Percentiles rank a stretch among this genome's conserved stretches.
Conservation (phyloP, 345 rosid genomes). For the Clausena lansium region DNA sequence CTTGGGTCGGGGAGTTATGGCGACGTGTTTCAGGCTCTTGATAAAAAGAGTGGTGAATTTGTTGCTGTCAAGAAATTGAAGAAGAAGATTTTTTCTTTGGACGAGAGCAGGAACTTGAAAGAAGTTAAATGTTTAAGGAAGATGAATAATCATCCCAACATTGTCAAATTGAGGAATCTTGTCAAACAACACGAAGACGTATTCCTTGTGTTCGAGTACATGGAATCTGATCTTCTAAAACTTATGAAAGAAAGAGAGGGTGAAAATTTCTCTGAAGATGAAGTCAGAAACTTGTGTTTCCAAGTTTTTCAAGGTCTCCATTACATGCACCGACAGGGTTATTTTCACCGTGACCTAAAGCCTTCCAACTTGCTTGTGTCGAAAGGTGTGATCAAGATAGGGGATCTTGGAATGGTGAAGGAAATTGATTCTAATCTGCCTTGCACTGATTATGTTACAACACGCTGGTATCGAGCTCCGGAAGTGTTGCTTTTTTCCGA, state of each 20-base stretch:
- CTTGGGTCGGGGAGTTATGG: slow-evolving; percentile 1
- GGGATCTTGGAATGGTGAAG: too few relatives aligned
- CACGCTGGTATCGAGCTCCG: slow-evolving; percentile 54
- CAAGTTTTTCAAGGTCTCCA: slow-evolving; percentile 15
- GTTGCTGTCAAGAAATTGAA: slow-evolving; percentile 4
- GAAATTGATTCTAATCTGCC: too few relatives aligned
- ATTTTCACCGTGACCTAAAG: slow-evolving; percentile 51
- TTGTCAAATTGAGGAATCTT: slow-evolving; percentile 47
- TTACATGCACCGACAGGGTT: slow-evolving; percentile 42
- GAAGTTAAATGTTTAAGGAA: slow-evolving; percentile 38
- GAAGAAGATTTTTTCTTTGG: slow-evolving; percentile 23
- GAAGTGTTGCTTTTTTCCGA: slow-evolving; percentile 38
- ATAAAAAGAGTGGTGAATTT: neutral
- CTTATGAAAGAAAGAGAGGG: slow-evolving; percentile 28
- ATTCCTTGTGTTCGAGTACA: slow-evolving; percentile 47
- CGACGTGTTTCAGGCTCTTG: neutral
- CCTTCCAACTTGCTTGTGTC: slow-evolving; percentile 45
- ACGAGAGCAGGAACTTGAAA: slow-evolving; percentile 33
- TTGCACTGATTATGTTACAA: slow-evolving; percentile 27
- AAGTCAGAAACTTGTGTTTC: neutral
- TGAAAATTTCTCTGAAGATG: slow-evolving; percentile 27
- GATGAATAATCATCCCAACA: slow-evolving; percentile 40
- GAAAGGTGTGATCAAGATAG: neutral
- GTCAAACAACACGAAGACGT: slow-evolving; percentile 29
- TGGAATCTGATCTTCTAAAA: slow-evolving; percentile 45